Conservation (phyloP, 2,329 filamentous ascomycete genomes). For the Calonectria hongkongensis region DNA sequence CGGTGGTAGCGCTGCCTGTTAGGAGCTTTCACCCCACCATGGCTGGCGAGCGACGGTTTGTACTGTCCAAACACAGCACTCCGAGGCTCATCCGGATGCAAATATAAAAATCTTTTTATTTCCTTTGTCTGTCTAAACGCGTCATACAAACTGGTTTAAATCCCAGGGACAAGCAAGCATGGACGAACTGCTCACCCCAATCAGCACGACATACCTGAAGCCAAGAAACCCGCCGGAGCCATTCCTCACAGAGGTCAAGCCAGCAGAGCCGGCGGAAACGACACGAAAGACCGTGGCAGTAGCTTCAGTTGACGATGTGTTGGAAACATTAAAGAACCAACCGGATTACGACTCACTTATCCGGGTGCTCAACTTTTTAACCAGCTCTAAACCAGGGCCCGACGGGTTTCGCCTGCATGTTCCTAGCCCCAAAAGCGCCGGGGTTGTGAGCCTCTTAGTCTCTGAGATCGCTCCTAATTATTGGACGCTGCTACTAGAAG, state of each 20-base stretch:
- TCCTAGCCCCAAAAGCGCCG: conserved; percentile 81
- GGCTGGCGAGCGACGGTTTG: conserved; percentile 7
- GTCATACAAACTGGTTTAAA: background rate
- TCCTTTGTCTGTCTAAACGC: conserved; percentile 13
- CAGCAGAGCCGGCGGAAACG: conserved; percentile 39
- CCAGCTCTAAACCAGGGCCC: conserved; percentile 48
- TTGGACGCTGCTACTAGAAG: conserved; percentile 79
- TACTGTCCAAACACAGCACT: background rate
- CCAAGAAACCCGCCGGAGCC: conserved; percentile 59
- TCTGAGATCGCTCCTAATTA: conserved; percentile 87
- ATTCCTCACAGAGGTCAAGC: conserved; percentile 62
- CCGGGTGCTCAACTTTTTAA: conserved; percentile 72
- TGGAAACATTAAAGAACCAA: conserved; percentile 77
- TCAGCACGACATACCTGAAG: conserved; percentile 71
- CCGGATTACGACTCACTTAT: conserved; percentile 76
- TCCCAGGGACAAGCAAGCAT: conserved; percentile 59
- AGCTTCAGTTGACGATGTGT: conserved; percentile 68
- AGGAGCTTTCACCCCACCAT: conserved; percentile 26
- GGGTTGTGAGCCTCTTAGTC: conserved; percentile 85
- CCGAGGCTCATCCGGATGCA: background rate
- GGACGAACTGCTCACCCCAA: conserved; percentile 73
- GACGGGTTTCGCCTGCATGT: conserved; percentile 53
- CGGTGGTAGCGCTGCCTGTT: conserved; percentile 35
- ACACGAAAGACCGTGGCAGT: conserved; percentile 37
- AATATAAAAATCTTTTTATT: conserved; percentile 6